Percentiles rank a stretch among this genome's conserved stretches.
These are phyloP conservation scores for Tillandsia leiboldiana DNA, from an alignment of 176 grass and related monocot genomes.

Conservation along the genomic window DNA sequence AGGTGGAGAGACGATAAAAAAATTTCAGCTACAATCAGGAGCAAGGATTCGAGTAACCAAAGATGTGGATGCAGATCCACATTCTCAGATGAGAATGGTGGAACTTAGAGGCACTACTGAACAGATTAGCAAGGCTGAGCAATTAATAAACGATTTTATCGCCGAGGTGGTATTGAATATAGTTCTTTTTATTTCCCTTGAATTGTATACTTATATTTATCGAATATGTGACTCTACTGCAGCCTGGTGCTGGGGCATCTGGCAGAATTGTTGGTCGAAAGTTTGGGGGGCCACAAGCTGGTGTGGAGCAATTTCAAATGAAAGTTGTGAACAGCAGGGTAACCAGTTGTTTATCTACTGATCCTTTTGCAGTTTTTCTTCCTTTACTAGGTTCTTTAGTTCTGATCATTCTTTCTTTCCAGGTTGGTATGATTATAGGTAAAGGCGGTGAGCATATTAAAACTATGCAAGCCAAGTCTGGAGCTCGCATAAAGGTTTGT, in stretches of 20 bases:
- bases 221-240: conserved; percentile 10
- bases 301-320: conserved; percentile 73
- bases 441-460: conserved; percentile 96
- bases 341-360: neutral
- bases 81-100: conserved; percentile 48
- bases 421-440: conserved; percentile 96
- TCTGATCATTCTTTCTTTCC: neutral
- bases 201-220: neutral
- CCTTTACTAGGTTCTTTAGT: neutral
- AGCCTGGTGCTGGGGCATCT: conserved; percentile 82
- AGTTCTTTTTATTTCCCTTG: neutral
- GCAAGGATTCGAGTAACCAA: conserved; percentile 95
- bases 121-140: conserved; percentile 80
- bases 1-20: conserved; percentile 81
- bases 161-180: conserved; percentile 40
- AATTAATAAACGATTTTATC: conserved; percentile 76
- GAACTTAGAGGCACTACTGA: conserved; percentile 84
- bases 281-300: conserved; percentile 41
- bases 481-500: conserved; percentile 87
- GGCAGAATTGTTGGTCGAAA: conserved; percentile 38
- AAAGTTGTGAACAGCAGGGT: conserved; percentile 95
- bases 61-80: conserved; percentile 76
- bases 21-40: conserved; percentile 76
- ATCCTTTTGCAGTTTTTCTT: neutral
- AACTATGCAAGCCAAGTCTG: conserved; percentile 79